Evolutionary conservation across 139 green algal species (phyloP).

Genomic region (Tetraselmis chui): DNA sequence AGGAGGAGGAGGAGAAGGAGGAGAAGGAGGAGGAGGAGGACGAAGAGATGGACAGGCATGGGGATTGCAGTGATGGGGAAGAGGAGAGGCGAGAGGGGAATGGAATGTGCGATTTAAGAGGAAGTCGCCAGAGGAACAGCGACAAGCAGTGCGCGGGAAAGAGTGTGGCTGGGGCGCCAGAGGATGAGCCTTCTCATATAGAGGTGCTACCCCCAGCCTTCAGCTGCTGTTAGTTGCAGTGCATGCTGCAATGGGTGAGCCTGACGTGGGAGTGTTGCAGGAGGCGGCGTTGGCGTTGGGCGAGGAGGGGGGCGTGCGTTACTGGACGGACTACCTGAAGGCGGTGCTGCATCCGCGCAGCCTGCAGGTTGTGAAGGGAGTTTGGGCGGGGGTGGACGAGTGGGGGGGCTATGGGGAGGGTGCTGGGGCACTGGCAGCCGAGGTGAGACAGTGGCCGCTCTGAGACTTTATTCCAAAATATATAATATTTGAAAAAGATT

Average conservation of each 20-base stretch:
- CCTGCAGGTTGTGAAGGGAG: not conserved
- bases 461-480: too few species aligned
- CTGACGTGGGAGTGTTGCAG: too few species aligned
- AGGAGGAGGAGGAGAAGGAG: slow-evolving; percentile 4
- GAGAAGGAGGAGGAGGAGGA: slow-evolving; percentile 3
- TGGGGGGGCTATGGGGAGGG: slow-evolving; percentile 12
- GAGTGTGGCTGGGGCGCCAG: too few species aligned
- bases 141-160: too few species aligned
- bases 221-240: too few species aligned
- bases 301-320: slow-evolving; percentile 10
- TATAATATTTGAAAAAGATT: too few species aligned
- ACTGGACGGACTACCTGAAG: slow-evolving; percentile 73
- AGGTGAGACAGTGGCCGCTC: not conserved
- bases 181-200: too few species aligned
- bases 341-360: slow-evolving; percentile 7
- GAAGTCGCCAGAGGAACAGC: too few species aligned
- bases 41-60: not conserved
- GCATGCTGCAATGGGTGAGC: too few species aligned
- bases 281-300: slow-evolving; percentile 1
- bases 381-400: not conserved
- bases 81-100: too few species aligned
- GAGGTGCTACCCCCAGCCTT: too few species aligned
- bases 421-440: not conserved
- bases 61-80: not conserved
- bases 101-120: too few species aligned